Evolutionary conservation across 106 monocot species (phyloP).

Genomic region (Acorus calamus): DNA sequence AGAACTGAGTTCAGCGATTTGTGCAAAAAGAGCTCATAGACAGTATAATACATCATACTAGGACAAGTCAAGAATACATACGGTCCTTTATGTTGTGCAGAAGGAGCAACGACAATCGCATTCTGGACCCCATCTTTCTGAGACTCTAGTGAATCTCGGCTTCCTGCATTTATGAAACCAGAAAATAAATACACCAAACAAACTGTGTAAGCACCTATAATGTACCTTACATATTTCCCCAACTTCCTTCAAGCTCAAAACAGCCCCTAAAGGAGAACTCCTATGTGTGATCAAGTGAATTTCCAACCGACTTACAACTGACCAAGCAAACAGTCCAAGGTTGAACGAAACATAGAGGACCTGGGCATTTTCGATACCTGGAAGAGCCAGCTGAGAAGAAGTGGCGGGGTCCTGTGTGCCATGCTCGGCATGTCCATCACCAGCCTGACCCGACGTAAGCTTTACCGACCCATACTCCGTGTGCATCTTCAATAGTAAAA

Average conservation of each 20-base stretch:
- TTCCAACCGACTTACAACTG: no score
- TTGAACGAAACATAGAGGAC: no score
- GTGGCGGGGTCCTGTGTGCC: constrained; percentile 15
- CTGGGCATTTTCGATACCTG: constrained; percentile 22
- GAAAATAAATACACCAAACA: no score
- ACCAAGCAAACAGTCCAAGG: no score
- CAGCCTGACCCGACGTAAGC: constrained; percentile 26
- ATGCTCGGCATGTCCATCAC: constrained; percentile 7
- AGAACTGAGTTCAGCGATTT: no score
- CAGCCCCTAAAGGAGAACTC: no score
- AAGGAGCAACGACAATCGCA: constrained; percentile 37
- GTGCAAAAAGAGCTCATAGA: no score
- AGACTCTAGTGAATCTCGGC: constrained; percentile 28
- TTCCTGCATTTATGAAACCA: constrained; percentile 32
- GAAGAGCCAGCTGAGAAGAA: constrained; percentile 46
- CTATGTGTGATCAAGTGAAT: no score
- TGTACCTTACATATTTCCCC: no score
- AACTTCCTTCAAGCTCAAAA: no score
- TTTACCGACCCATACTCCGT: constrained; percentile 71
- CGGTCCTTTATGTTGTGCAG: constrained; percentile 54
- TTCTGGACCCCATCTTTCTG: constrained; percentile 29
- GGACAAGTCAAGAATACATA: constrained; percentile 21
- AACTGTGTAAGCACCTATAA: no score
- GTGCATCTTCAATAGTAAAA: constrained; percentile 34
- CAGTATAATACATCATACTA: not conserved